phyloP scores from a whole-genome alignment of 768 basidiomycete species.

The Leccinum subgranulosum region DNA sequence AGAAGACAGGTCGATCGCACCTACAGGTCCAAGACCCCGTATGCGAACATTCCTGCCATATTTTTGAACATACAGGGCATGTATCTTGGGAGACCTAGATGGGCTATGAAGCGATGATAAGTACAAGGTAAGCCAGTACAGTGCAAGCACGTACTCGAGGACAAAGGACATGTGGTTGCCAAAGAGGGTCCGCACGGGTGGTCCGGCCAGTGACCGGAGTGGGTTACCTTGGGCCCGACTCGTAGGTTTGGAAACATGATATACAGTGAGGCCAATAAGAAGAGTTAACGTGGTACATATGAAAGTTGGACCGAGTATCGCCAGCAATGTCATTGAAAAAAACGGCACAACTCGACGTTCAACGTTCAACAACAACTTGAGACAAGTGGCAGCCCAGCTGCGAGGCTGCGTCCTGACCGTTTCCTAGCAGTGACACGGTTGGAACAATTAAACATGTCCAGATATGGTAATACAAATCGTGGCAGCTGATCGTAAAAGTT shows the following conservation, averaged over 20 bases:
- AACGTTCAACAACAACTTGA: not conserved
- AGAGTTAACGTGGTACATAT: constrained; percentile 9
- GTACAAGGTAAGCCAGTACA: not conserved
- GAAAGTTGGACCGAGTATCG: constrained; percentile 5
- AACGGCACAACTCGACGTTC: not conserved
- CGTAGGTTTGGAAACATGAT: constrained; percentile 24
- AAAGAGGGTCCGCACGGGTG: constrained; percentile 48
- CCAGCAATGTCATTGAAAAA: constrained; percentile 2
- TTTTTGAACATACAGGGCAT: constrained; percentile 50
- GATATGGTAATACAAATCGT: not conserved
- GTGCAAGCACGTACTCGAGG: constrained; percentile 48
- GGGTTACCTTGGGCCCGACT: constrained; percentile 34
- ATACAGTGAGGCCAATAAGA: constrained; percentile 20
- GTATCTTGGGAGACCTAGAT: constrained; percentile 47
- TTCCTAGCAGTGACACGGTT: not conserved
- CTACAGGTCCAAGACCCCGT: constrained; percentile 63
- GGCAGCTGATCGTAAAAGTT: not conserved
- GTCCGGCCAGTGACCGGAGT: constrained; percentile 57
- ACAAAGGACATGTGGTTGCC: constrained; percentile 52
- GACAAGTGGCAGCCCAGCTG: not conserved
- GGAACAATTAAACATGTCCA: constrained; percentile 3
- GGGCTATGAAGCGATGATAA: constrained; percentile 38
- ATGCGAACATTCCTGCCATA: constrained; percentile 73
- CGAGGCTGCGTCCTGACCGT: not conserved
- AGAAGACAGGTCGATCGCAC: constrained; percentile 27